Conservation (phyloP, 2,329 filamentous ascomycete species). For the Dendrostoma leiphaemia region DNA sequence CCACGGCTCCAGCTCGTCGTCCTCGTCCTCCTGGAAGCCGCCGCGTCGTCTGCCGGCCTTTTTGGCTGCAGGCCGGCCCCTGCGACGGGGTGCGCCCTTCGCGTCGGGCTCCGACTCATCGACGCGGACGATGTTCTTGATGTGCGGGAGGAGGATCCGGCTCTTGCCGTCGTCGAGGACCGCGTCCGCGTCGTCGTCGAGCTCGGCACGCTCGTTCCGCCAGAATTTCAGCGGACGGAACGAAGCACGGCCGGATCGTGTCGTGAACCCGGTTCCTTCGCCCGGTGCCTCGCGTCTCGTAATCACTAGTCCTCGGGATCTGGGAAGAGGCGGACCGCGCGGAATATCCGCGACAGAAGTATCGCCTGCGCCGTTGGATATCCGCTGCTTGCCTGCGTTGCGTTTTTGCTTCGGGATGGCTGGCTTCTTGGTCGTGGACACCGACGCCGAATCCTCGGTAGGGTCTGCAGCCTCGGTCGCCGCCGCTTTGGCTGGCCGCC, state of each 20-base stretch:
- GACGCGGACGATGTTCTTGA: conserved; percentile 75
- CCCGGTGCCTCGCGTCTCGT: conserved; percentile 39
- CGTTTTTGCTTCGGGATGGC: conserved; percentile 30
- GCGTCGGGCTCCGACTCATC: conserved; percentile 52
- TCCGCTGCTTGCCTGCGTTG: conserved; percentile 34
- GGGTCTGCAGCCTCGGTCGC: conserved; percentile 10
- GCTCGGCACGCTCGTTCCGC: conserved; percentile 78
- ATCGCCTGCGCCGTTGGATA: conserved; percentile 43
- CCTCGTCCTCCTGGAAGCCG: conserved; percentile 47
- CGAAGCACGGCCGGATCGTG: conserved; percentile 75
- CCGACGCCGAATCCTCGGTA: conserved; percentile 35
- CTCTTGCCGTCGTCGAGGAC: conserved; percentile 41
- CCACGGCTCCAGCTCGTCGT: conserved; percentile 65
- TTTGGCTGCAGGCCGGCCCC: neutral
- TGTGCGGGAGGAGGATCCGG: conserved; percentile 62
- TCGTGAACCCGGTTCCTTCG: conserved; percentile 52
- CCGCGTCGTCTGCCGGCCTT: conserved; percentile 29
- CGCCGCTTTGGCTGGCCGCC: conserved; percentile 23
- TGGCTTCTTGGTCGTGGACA: conserved; percentile 25
- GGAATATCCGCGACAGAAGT: conserved; percentile 46
- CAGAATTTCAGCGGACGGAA: conserved; percentile 80
- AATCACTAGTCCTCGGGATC: conserved; percentile 53
- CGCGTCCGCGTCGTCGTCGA: conserved; percentile 53
- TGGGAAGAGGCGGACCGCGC: conserved; percentile 55
- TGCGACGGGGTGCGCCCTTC: conserved; percentile 18